Evolutionary conservation across 202 grass and related monocot genomes (phyloP).

Genomic region (Dendrocalamus latiflorus): DNA sequence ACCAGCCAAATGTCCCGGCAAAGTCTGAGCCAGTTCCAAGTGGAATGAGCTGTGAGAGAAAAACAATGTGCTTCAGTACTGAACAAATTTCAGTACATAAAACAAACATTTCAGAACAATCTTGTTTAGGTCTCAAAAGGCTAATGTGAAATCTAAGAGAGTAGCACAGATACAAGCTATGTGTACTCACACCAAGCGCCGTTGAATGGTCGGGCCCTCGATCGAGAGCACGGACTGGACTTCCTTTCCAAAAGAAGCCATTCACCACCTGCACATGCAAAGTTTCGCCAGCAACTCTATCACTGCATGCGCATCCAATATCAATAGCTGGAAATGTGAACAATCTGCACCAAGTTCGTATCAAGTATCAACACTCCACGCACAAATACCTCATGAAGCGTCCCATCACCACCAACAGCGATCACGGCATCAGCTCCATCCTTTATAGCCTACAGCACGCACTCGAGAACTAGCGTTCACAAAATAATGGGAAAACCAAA

Average conservation of each 20-base stretch:
- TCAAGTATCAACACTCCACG: neutral
- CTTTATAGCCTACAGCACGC: constrained; percentile 63
- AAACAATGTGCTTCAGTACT: no score
- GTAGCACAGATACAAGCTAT: no score
- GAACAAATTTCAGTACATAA: no score
- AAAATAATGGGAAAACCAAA: neutral
- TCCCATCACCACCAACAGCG: constrained; percentile 91
- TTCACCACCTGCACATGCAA: constrained; percentile 68
- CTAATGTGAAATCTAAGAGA: no score
- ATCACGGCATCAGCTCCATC: constrained; percentile 84
- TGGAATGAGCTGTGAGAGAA: no score
- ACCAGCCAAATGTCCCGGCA: no score
- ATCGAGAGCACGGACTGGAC: constrained; percentile 49
- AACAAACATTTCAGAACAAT: no score
- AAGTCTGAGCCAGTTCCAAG: no score
- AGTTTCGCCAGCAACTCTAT: neutral
- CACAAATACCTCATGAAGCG: constrained; percentile 84
- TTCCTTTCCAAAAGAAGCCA: constrained; percentile 80
- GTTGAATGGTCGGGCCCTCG: constrained; percentile 48
- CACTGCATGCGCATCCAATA: neutral
- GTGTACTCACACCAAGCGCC: constrained; percentile 63
- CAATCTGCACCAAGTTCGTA: neutral
- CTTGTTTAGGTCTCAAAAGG: no score
- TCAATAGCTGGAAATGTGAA: neutral
- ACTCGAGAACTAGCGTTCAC: neutral